Evolutionary conservation across 2,329 filamentous ascomycete genomes (phyloP).

Genomic region (Bipolaris bicolor): DNA sequence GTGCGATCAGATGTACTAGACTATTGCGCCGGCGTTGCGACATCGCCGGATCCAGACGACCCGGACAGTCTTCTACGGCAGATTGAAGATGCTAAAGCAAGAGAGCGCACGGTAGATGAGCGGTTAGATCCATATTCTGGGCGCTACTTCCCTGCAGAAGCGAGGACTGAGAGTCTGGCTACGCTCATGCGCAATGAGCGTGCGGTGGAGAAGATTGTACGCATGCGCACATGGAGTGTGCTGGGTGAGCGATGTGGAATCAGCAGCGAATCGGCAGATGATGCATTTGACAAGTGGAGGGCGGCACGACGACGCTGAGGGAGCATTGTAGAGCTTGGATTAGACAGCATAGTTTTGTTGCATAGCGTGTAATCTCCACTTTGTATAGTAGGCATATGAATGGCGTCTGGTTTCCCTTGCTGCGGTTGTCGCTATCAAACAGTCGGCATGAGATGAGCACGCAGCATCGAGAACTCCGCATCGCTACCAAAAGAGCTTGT

Average conservation of each 20-base stretch:
- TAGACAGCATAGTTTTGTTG: background rate
- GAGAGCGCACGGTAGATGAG: constrained; percentile 81
- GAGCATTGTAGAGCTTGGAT: background rate
- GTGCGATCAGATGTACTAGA: constrained; percentile 79
- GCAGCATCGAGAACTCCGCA: background rate
- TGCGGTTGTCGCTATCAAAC: background rate
- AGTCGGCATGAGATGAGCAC: no score
- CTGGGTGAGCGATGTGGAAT: constrained; percentile 74
- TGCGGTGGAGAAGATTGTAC: constrained; percentile 78
- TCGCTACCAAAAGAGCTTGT: background rate
- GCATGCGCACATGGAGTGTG: constrained; percentile 80
- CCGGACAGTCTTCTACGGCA: constrained; percentile 75
- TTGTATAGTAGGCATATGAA: constrained; percentile 2
- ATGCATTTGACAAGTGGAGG: constrained; percentile 47
- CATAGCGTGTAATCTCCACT: constrained; percentile 18
- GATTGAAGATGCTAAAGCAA: constrained; percentile 71
- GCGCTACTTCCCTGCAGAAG: constrained; percentile 79
- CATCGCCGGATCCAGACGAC: constrained; percentile 84
- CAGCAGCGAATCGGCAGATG: constrained; percentile 55
- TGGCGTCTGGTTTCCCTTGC: background rate
- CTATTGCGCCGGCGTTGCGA: constrained; percentile 89
- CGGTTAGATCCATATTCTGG: constrained; percentile 89
- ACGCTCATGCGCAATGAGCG: constrained; percentile 75
- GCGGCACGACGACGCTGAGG: constrained; percentile 16
- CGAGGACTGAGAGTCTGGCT: constrained; percentile 80